Evolutionary conservation across 345 rosid genomes (phyloP), one percentile per base, ranked within the genome.

Genomic region (Clausena lansium): DNA sequence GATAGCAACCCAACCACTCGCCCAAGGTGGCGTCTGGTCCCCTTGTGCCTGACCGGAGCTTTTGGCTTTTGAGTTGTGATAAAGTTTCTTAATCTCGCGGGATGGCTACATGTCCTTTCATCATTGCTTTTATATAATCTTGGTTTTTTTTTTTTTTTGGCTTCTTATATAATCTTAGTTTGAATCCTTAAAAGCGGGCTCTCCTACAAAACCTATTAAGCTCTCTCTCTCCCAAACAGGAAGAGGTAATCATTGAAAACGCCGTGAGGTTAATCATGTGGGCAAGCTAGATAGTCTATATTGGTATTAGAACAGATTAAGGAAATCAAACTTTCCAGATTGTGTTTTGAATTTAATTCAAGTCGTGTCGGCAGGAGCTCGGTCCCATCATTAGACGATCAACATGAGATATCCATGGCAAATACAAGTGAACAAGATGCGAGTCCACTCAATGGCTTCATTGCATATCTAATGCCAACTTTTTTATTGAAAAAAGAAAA

Each of bases 91-190:
- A 17, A 81, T 64, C 15, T 81, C 70, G 72, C 24, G 47, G 39
- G 69, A 75, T 82, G 64, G 76, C 72, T 69, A 24, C 79, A 73
- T 78, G 10, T 77, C 64, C 65, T 78, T 72, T 62, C 41, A 36
- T 68, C 59, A 41, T 73, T 28, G 20, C 58, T 9, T 45, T 50
- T 77, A 15, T 62, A 4, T 57, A 9, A 57, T 68, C 78, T 59
- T 57, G 47, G 73, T 64, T 74, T 58, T n/a, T n/a, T n/a, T n/a
- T n/a, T n/a, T n/a, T n/a, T n/a, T n/a, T n/a, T n/a, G n/a, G n/a
- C n/a, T n/a, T n/a, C n/a, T 50, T 77, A 15, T 62, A 4, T 57
- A 9, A 57, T 68, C 78, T 59, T 57, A 58, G 73, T 64, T 74
- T 58, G 41, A 70, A 74, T 19, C 55, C 5, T 47, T 33, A 39